Percentiles rank a stretch among this genome's conserved stretches.
These are phyloP conservation scores for Suillus variegatus DNA, from an alignment of 768 basidiomycete genomes.

Conservation along the genomic window DNA sequence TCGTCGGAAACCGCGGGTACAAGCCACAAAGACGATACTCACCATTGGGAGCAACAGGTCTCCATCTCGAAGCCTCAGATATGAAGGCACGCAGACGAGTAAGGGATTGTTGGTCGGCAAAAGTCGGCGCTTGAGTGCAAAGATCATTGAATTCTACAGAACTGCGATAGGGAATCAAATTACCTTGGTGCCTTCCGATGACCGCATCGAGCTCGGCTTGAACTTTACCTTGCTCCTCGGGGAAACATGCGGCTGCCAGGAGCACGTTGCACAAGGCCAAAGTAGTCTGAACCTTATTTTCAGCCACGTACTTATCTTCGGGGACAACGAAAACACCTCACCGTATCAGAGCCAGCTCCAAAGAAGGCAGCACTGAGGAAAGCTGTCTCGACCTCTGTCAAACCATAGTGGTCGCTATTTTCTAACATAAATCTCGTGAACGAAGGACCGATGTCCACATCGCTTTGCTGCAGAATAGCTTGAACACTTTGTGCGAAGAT, in stretches of 20 bases:
- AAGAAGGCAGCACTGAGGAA: neutral
- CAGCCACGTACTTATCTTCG: neutral
- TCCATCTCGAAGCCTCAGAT: neutral
- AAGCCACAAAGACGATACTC: neutral
- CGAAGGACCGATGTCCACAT: neutral
- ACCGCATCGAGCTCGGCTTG: neutral
- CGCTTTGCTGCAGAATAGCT: neutral
- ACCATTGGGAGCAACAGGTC: neutral
- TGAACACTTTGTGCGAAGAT: neutral
- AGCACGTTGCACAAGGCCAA: neutral
- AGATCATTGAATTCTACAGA: neutral
- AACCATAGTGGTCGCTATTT: neutral
- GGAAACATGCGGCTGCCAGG: neutral
- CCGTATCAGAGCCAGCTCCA: conserved; percentile 1
- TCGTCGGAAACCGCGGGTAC: neutral
- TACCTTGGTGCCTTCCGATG: neutral
- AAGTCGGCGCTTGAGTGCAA: neutral
- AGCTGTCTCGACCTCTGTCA: neutral
- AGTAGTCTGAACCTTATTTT: neutral
- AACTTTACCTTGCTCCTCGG: neutral
- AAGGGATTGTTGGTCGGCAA: neutral
- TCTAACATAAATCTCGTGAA: neutral
- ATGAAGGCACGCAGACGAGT: neutral
- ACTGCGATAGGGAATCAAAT: neutral
- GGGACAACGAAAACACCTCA: neutral